Evolutionary conservation across 2,329 filamentous ascomycete genomes (phyloP), one percentile per base, ranked within the genome.

Genomic region (Pseudogymnoascus destructans): DNA sequence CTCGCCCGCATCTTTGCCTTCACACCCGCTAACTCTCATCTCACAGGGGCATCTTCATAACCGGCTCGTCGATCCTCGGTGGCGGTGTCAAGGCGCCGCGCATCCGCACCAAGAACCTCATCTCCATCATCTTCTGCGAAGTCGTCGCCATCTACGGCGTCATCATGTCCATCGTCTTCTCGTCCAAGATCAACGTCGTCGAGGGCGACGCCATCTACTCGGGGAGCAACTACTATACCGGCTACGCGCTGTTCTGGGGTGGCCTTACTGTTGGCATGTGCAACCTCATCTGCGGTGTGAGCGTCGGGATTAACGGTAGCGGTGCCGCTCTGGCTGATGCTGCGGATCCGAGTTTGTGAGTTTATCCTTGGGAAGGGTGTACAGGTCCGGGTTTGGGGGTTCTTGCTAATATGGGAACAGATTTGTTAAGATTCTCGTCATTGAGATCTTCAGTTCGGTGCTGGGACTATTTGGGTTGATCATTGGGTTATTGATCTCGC

Each of bases 111-210:
- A 98, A 98, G 84, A 98, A 98, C 79, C 75, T 98, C 70, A 97
- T 98, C 72, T 97, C 92, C 68, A 98, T 98, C 74, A 97, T 98
- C 75, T 98, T 98, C 77, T 98, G 93, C 78, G 93, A 98, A 76
- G 93, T 98, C 70, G 93, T 98, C 69, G 93, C 93, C 73, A 98
- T 98, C 73, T 98, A 98, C 79, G 95, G 95, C 68, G 92, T 98
- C 74, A 98, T 98, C 75, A 98, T 98, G 90, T 87, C 91, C 67
- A 98, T 98, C 71, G 87, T 98, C 68, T 97, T 97, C 77, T 95
- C 91, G 46, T 81, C 91, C 62, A 95, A 96, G 74, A 75, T 98
- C 66, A 79, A 81, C 66, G 72, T 79, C 59, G 79, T 93, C 27
- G 70, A 77, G 42, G 79, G 79, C 59, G 80, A 85, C 36, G 78